A percentile compares a stretch with the other conserved stretches of the same genome.
phyloP scores from a whole-genome alignment of 129 eudicot genomes.

The Logfia minima region DNA sequence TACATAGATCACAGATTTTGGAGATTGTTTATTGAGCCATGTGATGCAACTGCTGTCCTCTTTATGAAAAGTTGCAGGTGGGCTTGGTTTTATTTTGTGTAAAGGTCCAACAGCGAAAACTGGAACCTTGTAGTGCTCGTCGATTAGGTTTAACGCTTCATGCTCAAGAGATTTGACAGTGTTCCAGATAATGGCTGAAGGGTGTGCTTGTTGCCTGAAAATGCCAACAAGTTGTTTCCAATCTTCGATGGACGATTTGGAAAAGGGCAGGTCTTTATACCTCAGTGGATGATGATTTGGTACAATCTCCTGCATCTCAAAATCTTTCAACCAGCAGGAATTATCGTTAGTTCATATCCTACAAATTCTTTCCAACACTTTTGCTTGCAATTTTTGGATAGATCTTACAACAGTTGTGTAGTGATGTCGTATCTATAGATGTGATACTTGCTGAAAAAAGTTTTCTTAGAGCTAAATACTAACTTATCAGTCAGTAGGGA shows the following conservation, averaged over 20 bases:
- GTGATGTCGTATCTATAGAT: no score
- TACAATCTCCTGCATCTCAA: conserved; percentile 37
- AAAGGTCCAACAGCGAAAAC: conserved; percentile 56
- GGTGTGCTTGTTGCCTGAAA: conserved; percentile 17
- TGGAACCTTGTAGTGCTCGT: conserved; percentile 35
- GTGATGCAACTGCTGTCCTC: conserved; percentile 42
- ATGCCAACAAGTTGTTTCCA: conserved; percentile 8
- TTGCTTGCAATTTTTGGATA: no score
- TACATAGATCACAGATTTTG: conserved; percentile 50
- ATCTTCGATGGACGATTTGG: conserved; percentile 23
- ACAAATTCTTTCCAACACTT: no score
- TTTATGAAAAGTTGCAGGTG: conserved; percentile 27
- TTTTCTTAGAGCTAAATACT: no score
- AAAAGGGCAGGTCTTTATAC: conserved; percentile 50
- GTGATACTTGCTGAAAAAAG: no score
- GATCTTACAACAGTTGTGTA: no score
- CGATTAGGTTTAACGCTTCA: conserved; percentile 30
- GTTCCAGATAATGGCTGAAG: conserved; percentile 60
- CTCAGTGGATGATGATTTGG: conserved; percentile 47
- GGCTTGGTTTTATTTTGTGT: conserved; percentile 41
- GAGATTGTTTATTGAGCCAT: conserved; percentile 57
- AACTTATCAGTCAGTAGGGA: no score
- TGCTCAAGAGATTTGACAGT: conserved; percentile 43
- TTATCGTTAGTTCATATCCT: conserved; percentile 1
- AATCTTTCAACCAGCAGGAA: conserved; percentile 34